Evolutionary conservation across 371 early-diverging fungal species (phyloP).

Genomic region (Mucor piriformis): DNA sequence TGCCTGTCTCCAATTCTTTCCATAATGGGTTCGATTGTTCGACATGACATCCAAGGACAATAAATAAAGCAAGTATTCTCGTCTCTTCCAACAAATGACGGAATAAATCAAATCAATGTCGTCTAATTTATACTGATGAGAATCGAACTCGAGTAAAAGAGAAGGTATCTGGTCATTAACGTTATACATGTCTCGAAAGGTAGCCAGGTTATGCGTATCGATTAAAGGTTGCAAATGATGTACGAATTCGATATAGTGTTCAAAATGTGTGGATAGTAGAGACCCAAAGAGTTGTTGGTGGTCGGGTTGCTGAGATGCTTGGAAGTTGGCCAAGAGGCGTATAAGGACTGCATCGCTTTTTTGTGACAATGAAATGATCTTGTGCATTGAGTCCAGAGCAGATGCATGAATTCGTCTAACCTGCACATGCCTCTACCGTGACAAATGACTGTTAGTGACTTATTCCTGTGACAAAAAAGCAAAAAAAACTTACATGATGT

Average conservation of each 20-base stretch:
- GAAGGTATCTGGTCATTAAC: conserved; percentile 19
- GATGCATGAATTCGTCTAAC: conserved; percentile 36
- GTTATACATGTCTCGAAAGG: conserved; percentile 49
- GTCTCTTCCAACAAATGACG: conserved; percentile 36
- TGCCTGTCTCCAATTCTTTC: conserved; percentile 35
- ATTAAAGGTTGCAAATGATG: conserved; percentile 28
- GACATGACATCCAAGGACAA: conserved; percentile 52
- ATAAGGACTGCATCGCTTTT: conserved; percentile 29
- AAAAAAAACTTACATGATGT: conserved; percentile 20
- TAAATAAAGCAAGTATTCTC: conserved; percentile 45
- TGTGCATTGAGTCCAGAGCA: conserved; percentile 33
- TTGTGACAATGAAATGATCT: conserved; percentile 33
- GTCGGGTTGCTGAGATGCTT: not conserved
- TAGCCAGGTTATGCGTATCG: conserved; percentile 31
- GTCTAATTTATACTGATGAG: conserved; percentile 3
- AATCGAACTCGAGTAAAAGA: conserved; percentile 1
- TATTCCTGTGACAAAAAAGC: no score
- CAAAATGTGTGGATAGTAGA: conserved; percentile 18
- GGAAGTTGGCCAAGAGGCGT: conserved; percentile 12
- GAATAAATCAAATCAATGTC: conserved; percentile 28
- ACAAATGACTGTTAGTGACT: no score
- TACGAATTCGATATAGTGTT: conserved; percentile 19
- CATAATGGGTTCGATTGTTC: conserved; percentile 36
- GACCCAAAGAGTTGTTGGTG: conserved; percentile 21
- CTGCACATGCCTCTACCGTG: conserved; percentile 35